Evolutionary conservation across 2,329 filamentous ascomycete genomes (phyloP).

Genomic region (Nemania abortiva): DNA sequence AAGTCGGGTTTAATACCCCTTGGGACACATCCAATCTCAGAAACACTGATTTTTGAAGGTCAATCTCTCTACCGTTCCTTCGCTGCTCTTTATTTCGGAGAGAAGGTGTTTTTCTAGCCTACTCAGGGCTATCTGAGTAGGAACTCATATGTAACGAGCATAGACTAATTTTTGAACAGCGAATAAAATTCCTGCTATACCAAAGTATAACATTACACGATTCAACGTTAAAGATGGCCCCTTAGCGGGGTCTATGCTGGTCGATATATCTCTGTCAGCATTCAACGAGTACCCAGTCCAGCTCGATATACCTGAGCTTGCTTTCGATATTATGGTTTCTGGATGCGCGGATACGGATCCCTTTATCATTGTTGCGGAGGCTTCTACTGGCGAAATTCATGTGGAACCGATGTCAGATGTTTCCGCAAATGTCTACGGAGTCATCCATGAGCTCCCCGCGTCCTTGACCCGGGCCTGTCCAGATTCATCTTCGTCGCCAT

Average conservation of each 20-base stretch:
- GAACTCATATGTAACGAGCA: conserved; percentile 16
- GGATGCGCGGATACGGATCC: conserved; percentile 80
- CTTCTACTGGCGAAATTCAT: conserved; percentile 73
- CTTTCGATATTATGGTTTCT: conserved; percentile 86
- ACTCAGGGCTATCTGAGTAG: conserved; percentile 36
- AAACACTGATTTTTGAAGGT: conserved; percentile 87
- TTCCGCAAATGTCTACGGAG: conserved; percentile 75
- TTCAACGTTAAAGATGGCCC: conserved; percentile 80
- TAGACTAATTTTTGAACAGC: conserved; percentile 63
- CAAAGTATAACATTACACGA: conserved; percentile 83
- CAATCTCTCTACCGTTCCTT: conserved; percentile 75
- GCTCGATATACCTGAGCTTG: conserved; percentile 80
- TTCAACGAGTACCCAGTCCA: conserved; percentile 83
- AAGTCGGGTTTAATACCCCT: conserved; percentile 84
- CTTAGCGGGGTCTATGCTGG: conserved; percentile 76
- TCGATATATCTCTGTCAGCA: conserved; percentile 79
- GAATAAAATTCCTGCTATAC: conserved; percentile 79
- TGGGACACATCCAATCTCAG: conserved; percentile 79
- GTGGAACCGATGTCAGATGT: conserved; percentile 78
- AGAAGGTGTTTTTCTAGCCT: conserved; percentile 61
- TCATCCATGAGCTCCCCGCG: conserved; percentile 79
- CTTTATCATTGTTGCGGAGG: conserved; percentile 83
- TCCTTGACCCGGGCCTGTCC: conserved; percentile 81
- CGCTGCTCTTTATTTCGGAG: conserved; percentile 71
- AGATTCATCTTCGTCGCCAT: conserved; percentile 79